Percentiles rank a stretch among this genome's conserved stretches.
Conservation (phyloP, 179 eudicot species). For the Beta corolliflora region DNA sequence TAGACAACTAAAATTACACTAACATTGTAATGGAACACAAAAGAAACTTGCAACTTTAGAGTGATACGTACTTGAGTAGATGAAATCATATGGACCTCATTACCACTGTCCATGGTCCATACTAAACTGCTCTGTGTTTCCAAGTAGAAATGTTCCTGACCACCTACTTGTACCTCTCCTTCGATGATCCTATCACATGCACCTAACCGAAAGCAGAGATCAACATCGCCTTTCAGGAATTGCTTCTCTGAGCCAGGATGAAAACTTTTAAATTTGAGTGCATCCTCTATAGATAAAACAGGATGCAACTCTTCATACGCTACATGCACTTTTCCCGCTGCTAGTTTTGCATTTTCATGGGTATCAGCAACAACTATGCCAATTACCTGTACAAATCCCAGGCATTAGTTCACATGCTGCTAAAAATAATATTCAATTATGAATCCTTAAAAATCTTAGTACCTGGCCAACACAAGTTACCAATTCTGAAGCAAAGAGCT, state of each 20-base stretch:
- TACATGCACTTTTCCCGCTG: constrained; percentile 74
- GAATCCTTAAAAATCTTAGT: neutral
- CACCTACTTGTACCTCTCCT: constrained; percentile 90
- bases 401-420: neutral
- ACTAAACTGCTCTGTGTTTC: constrained; percentile 84
- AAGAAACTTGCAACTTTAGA: neutral
- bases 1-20: neutral
- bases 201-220: constrained; percentile 69
- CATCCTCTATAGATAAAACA: constrained; percentile 82
- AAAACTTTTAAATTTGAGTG: constrained; percentile 61
- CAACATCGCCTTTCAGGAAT: constrained; percentile 78
- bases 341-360: constrained; percentile 88
- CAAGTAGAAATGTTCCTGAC: constrained; percentile 96
- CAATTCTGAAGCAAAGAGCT: constrained; percentile 80
- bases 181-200: constrained; percentile 87
- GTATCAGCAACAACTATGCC: constrained; percentile 98
- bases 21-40: neutral
- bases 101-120: constrained; percentile 89
- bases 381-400: constrained; percentile 53
- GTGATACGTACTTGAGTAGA: constrained; percentile 82
- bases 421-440: neutral
- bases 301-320: constrained; percentile 93
- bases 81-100: constrained; percentile 97
- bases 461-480: constrained; percentile 99
- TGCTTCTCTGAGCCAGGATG: constrained; percentile 75